Base-by-base conservation (phyloP, 2,329 filamentous ascomycete genomes). In the Alternaria solani region DNA sequence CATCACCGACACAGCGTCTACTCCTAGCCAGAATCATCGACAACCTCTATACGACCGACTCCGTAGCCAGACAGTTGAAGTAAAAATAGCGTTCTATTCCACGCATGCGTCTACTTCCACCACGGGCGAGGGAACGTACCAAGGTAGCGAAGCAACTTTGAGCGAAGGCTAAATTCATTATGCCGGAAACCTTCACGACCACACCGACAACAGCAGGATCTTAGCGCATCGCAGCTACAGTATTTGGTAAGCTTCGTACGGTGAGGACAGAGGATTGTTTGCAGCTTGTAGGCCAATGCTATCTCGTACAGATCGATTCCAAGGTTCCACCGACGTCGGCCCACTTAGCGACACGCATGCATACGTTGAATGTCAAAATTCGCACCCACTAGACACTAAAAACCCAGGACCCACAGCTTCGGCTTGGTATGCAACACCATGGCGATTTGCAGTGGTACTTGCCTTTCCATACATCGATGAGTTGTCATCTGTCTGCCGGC, bases 401-500 rank as follows among this genome's bases (percentile, higher is more conserved):
- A 20, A 14, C 20, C 30, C 46, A 25, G 7, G 30, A 36, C 46
- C 46, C 30, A 48, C 18, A 48, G 0, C 30, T 34, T 12, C 30
- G 18, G 30, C 46, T 7, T 25, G 7, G 46, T 34, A 5, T 5
- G 1, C n/a, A 7, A 9, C 11, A 2, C 1, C 1, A 7, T 3
- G 11, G 16, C 25, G 25, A 2, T 14, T 20, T 14, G 16, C 1
- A 32, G 1, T n/a, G n/a, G 4, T 0, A 16, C 16, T 1, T 16
- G 2, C 9, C 32, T n/a, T 18, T 23, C 32, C 12, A 16, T 1
- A 4, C 0, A 3, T 8, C 16, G 2, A 8, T 14, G 18, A 2
- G 30, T 20, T 1, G 2, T 0, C 1, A 2, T 3, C 0, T 0
- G n/a, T 1, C 11, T 0, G 0, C 7, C 12, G 30, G 30, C 9